Base-by-base conservation (phyloP, 2,329 filamentous ascomycete genomes). In the Rhynchosporium graminicola region DNA sequence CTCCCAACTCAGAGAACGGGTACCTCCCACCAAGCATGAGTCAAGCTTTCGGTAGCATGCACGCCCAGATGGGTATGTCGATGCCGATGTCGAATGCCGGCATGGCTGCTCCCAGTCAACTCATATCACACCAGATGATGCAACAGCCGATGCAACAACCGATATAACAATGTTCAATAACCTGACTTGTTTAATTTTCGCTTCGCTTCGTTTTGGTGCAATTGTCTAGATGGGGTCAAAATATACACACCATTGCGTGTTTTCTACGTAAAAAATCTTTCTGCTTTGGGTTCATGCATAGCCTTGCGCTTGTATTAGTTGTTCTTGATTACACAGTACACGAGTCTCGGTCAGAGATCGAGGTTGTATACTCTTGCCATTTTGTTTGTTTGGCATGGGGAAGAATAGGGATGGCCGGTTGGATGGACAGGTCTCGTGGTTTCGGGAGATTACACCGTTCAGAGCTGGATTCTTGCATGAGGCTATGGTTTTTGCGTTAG, bases 1-100 rank as follows among this genome's bases (percentile, higher is more conserved):
- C 90, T 12, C 89, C 91, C 15, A 86, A 83, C 54, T 90, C 88
- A 0, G 87, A 90, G 67, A 80, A 82, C 67, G 85, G 85, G 60
- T 90, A 89, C 74, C 76, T 88, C 12, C 70, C 70, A 31, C 67
- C 66, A 6, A 70, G 63, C 31, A 63, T 63, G 62, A 29, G 36
- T 20, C 62, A 59, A 50, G 28, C 36, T 20, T 64, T 59, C 45
- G 59, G 48, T 29, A 50, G 58, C 13, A 29, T 64, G 40, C 57
- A 59, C 36, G 57, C 47, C 13, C 58, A 66, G 36, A 71, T 74
- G 70, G 65, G 61, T 48, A 70, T 70, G 67, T 65, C 65, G 4
- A 68, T 74, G 70, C 65, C 62, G 28, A 71, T 70, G 66, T 60
- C 68, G 1, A 66, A 68, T 43, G 64, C 68, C 38, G 70, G 69